phyloP scores from a whole-genome alignment of 176 grass and related monocot genomes.

The Calamus simplicifolius region DNA sequence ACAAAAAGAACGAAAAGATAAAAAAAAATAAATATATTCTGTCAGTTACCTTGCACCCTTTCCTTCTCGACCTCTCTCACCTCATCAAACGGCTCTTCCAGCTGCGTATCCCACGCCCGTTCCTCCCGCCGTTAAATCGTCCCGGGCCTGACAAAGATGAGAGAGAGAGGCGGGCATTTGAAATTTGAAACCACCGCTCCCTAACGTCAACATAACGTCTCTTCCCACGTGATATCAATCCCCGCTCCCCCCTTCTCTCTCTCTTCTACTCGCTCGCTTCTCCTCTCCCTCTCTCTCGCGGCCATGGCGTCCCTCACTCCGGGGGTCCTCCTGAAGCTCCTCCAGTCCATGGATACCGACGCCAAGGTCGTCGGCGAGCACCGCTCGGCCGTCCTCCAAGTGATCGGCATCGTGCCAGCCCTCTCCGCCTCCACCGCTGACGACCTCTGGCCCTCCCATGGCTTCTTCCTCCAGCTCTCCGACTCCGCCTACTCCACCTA shows the following conservation, averaged over 20 bases:
- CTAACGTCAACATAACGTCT: background rate
- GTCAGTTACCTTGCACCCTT: background rate
- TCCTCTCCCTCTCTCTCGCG: background rate
- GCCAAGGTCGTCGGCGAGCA: slow-evolving; percentile 53
- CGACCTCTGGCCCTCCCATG: slow-evolving; percentile 67
- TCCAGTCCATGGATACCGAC: slow-evolving; percentile 74
- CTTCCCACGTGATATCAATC: too few relatives aligned
- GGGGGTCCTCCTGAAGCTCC: slow-evolving; percentile 63
- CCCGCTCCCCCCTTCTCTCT: background rate
- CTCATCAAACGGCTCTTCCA: background rate
- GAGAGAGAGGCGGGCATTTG: slow-evolving; percentile 11
- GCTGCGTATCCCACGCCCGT: background rate
- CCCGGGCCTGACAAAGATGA: background rate
- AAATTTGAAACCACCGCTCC: slow-evolving; percentile 25
- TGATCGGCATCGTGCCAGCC: slow-evolving; percentile 65
- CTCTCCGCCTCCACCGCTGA: slow-evolving; percentile 72
- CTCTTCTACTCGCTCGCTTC: background rate
- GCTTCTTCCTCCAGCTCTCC: slow-evolving; percentile 83
- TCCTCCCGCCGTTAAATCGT: background rate
- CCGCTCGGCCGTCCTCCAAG: slow-evolving; percentile 77
- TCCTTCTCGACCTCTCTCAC: background rate
- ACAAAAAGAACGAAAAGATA: too few relatives aligned
- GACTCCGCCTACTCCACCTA: slow-evolving; percentile 78
- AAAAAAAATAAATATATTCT: too few relatives aligned
- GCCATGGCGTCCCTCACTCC: slow-evolving; percentile 63